Conservation (phyloP, 352 stramenopile genomes). For the Phytophthora crassamura region DNA sequence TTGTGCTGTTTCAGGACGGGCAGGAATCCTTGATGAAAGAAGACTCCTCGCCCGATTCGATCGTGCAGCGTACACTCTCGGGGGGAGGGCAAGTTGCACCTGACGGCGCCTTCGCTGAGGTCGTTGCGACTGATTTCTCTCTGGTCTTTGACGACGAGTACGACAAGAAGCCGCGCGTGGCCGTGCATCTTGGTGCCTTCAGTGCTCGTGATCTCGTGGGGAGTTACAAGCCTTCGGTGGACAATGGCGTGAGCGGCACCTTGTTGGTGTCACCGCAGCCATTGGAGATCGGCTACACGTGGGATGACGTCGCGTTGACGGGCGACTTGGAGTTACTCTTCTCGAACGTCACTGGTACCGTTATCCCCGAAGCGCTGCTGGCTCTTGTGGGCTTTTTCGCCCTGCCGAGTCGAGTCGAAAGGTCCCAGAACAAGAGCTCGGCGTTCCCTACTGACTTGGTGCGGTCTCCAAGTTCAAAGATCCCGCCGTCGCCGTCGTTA, state of each 20-base stretch:
- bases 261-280: slow-evolving; percentile 54
- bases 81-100: background rate
- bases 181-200: slow-evolving; percentile 50
- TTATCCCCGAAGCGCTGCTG: slow-evolving; percentile 59
- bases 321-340: slow-evolving; percentile 62
- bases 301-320: slow-evolving; percentile 50
- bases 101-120: slow-evolving; percentile 29
- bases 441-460: background rate
- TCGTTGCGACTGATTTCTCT: slow-evolving; percentile 46
- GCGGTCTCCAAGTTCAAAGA: slow-evolving; percentile 1
- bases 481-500: slow-evolving; percentile 27
- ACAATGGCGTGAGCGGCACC: slow-evolving; percentile 17
- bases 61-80: slow-evolving; percentile 20
- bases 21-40: slow-evolving; percentile 1
- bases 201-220: slow-evolving; percentile 45
- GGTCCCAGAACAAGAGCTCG: slow-evolving; percentile 1
- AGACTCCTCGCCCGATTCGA: slow-evolving; percentile 8
- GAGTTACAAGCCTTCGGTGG: slow-evolving; percentile 24
- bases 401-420: slow-evolving; percentile 26
- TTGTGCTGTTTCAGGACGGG: slow-evolving; percentile 52
- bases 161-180: slow-evolving; percentile 51
- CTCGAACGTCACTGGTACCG: slow-evolving; percentile 56
- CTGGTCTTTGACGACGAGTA: slow-evolving; percentile 47
- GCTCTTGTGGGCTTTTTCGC: slow-evolving; percentile 62
- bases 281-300: slow-evolving; percentile 62